These are phyloP conservation scores for Neurospora sp. DNA, from an alignment of 495 filamentous ascomycete genomes.

Conservation along the genomic window DNA sequence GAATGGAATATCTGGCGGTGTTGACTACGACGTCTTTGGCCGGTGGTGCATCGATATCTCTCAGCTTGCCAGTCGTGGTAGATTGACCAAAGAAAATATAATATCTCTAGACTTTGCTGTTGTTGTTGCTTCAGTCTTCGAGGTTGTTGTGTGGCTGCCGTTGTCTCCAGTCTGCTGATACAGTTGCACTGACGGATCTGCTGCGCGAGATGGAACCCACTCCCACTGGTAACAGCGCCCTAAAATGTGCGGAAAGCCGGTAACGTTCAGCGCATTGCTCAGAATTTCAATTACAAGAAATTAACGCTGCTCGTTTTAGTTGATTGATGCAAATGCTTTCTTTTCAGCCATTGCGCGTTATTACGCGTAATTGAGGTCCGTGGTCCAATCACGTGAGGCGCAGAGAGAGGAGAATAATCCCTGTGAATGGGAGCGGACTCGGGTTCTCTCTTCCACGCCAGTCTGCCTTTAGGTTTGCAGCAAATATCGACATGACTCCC, in stretches of 20 bases:
- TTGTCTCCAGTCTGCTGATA: constrained; percentile 1
- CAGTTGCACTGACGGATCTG: neutral
- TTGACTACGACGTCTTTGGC: neutral
- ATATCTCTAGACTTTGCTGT: neutral
- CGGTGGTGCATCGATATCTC: neutral
- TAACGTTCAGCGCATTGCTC: neutral
- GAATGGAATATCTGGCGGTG: neutral
- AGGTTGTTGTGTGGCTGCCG: neutral
- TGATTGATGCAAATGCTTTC: neutral
- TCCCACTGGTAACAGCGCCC: neutral
- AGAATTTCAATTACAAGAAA: neutral
- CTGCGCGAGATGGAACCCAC: neutral
- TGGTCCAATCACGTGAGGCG: constrained; percentile 8
- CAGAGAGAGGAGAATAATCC: neutral
- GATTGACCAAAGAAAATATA: neutral
- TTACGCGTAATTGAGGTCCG: neutral
- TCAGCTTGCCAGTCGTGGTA: neutral
- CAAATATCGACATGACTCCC: neutral
- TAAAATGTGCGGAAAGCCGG: neutral
- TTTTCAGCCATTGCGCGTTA: neutral
- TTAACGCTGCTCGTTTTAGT: neutral
- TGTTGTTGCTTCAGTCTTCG: neutral
- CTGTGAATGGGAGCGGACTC: neutral
- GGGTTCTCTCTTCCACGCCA: neutral
- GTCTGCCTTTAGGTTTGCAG: constrained; percentile 10